Base-by-base conservation (phyloP, 768 basidiomycete genomes). In the Suillus americanus region DNA sequence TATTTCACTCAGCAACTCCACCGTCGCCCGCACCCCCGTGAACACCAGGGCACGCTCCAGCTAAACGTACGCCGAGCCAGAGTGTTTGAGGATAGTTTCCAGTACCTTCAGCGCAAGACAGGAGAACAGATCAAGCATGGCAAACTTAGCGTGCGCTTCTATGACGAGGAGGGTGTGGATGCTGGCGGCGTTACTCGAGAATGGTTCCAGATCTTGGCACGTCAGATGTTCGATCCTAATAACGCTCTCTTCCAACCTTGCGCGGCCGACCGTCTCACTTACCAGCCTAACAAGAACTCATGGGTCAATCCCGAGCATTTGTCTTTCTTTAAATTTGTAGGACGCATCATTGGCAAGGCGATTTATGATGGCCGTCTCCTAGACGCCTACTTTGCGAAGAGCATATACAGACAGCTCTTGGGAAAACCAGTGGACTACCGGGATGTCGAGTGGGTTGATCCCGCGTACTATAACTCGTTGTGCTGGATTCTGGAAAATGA, bases 401-500 rank as follows among this genome's bases (percentile, higher is more conserved):
- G 97, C 70, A 79, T 99, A 76, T 99, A 99, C 81, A 87, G 97
- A 65, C 97, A 99, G 75, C 82, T 99, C 33, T 83, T 99, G 35
- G 94, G 92, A 51, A 95, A 96, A 73, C 94, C 88, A 9, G 95
- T 99, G 64, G 96, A 99, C 75, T 94, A 98, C 77, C 85, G 88
- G 66, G 97, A 99, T 74, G 92, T 99, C 25, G 96, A 99, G 78
- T 97, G 94, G 89, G 92, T 98, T 48, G 96, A 99, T 78, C 96
- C 96, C 0, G 95, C 97, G 77, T 99, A 99, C 76, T 98, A 98
- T 82, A 98, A 97, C 69, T 97, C 95, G 0, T 81, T 99, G 13
- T 92, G 92, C 72, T 99, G 97, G 97, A 99, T 99, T 76, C 79
- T 98, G 67, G 96, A 99, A 72, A 99, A 99, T 75, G 95, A 97